Base-by-base conservation (phyloP, 2,329 filamentous ascomycete genomes). In the Claviceps sp. region DNA sequence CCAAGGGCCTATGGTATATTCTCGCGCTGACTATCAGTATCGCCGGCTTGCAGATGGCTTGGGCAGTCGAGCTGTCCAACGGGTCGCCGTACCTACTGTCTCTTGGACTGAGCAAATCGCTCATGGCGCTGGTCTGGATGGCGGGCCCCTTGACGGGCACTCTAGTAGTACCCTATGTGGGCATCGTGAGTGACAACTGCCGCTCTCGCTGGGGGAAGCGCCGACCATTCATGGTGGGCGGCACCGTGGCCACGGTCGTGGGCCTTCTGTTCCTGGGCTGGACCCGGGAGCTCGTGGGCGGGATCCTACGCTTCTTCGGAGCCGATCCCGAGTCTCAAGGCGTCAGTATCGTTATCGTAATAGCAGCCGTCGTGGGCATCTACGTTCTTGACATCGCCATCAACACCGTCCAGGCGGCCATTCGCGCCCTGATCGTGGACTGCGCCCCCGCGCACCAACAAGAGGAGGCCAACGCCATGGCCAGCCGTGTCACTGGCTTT, bases 381-480 rank as follows among this genome's bases (percentile, higher is more conserved):
- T 97, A 95, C 67, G 75, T 93, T 48, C 77, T 97, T 49, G 91
- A 97, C 66, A 93, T 97, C 66, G 82, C 90, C 60, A 93, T 97
- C 71, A 97, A 97, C 68, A 93, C 90, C 78, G 88, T 97, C 37
- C 91, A 97, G 77, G 91, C 93, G 47, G 86, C 83, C 4, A 86
- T 96, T 61, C 80, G 90, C 57, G 88, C 90, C 23, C 95, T 94
- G 64, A 95, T 97, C 51, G 86, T 96, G 23, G 91, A 97, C 63
- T 91, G 89, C 61, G 86, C 88, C 0, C 93, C 93, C 0, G 80
- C 87, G 1, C 90, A 96, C 62, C 91, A 97, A 65, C 91, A 97
- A 70, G 90, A 95, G 67, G 77, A 84, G 39, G 91, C 90, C 51
- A 97, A 97, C 68, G 85, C 91, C 42, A 96, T 94, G 90, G 88